Evolutionary conservation across 768 basidiomycete genomes (phyloP), one percentile per base, ranked within the genome.

Genomic region (Mycena epipterygia): DNA sequence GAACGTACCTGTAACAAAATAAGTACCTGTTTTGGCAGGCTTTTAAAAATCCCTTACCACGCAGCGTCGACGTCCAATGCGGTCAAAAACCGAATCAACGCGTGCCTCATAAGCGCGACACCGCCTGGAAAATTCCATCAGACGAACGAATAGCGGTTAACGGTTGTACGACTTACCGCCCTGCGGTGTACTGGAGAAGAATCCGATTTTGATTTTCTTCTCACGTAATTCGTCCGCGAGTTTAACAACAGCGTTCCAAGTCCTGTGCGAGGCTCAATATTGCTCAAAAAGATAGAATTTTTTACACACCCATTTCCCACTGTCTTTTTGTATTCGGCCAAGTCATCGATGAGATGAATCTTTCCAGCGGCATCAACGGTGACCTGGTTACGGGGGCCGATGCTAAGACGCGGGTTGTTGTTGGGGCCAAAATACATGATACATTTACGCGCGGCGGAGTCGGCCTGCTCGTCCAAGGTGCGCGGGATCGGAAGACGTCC

Each of bases 61-160:
- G 91, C 90, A 71, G 78, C 91, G 76, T 96, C 93, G 46, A 95
- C 93, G 69, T 95, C 95, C 62, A 95, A 82, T 57, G 89, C 87
- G 57, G 88, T 84, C 83, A 95, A 86, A 83, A 98, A 92, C 67
- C 97, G 88, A 80, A 98, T 93, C 75, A 98, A 83, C 32, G 96
- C 95, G 81, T 98, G 96, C 74, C 96, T 91, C 95, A 98, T 97
- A 89, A 98, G 89, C 48, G 97, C 97, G 70, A 98, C 97, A 79
- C 97, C 96, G 78, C 96, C 95, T 91, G 77, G 70, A 71, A 62
- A 73, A 70, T 72, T 70, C 73, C 60, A 75, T 56, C 41, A 70
- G 64, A 74, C 55, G 30, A 35, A 57, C 48, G 48, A n/a, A 62
- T 59, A 33, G 71, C 68, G 48, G n/a, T 39, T 49, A 61, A 60